Conservation (phyloP, 257 asterid species). For the Plantago major region DNA sequence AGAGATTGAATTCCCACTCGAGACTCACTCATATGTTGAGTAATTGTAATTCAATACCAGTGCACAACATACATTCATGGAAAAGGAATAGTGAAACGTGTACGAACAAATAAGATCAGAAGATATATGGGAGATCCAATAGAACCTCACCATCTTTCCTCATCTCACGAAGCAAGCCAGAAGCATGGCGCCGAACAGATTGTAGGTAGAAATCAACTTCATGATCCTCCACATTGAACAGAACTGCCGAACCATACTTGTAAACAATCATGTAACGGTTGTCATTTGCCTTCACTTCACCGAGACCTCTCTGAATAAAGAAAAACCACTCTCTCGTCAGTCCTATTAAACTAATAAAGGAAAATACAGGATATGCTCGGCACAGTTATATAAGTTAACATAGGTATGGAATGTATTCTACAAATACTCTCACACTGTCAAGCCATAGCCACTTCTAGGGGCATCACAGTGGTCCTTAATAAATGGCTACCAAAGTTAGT, state of each 20-base stretch:
- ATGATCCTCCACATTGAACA: constrained; percentile 85
- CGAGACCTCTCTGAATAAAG: constrained; percentile 41
- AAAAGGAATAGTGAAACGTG: too few relatives aligned
- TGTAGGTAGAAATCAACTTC: constrained; percentile 73
- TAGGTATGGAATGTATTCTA: too few relatives aligned
- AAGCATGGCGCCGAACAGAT: constrained; percentile 63
- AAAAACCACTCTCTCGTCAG: constrained; percentile 15
- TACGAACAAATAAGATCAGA: too few relatives aligned
- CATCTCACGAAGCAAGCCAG: constrained; percentile 85
- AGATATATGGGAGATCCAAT: neutral
- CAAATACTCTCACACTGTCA: too few relatives aligned
- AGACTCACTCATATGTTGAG: neutral
- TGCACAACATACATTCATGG: too few relatives aligned
- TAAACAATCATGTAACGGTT: constrained; percentile 74
- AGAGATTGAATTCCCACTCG: too few relatives aligned
- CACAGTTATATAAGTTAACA: neutral
- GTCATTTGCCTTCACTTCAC: constrained; percentile 34
- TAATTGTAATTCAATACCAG: neutral
- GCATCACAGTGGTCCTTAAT: too few relatives aligned
- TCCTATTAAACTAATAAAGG: constrained; percentile 9
- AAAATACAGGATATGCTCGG: constrained; percentile 3
- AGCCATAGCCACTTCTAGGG: too few relatives aligned
- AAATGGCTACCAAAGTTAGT: too few relatives aligned
- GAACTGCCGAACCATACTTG: constrained; percentile 87
- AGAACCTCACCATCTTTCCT: constrained; percentile 75